phyloP scores from a whole-genome alignment of 306 rosid genomes.

The Acacia acuminata region DNA sequence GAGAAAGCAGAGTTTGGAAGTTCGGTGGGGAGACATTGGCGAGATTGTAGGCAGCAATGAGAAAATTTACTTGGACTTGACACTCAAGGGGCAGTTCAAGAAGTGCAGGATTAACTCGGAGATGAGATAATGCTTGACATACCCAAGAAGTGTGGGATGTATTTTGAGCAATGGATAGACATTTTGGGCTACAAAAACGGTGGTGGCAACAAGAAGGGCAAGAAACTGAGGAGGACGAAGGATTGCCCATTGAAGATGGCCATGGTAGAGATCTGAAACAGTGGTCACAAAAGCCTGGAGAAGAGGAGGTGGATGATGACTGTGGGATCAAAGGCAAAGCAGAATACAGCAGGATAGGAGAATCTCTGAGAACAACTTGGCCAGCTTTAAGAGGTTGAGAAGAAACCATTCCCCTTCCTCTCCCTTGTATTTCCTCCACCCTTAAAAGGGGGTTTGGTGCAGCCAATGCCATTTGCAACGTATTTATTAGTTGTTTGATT shows the following conservation, averaged over 20 bases:
- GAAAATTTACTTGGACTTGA: conserved; percentile 67
- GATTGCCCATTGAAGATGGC: conserved; percentile 13
- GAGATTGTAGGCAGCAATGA: conserved; percentile 68
- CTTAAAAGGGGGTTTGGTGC: conserved; percentile 42
- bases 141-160: conserved; percentile 52
- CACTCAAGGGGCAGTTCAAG: conserved; percentile 49
- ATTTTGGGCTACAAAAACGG: conserved; percentile 51
- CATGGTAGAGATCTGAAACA: conserved; percentile 53
- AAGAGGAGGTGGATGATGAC: conserved; percentile 31
- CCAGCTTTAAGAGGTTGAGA: conserved; percentile 67
- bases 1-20: conserved; percentile 60
- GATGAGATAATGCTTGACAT: conserved; percentile 53
- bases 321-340: conserved; percentile 47
- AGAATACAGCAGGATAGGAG: conserved; percentile 70
- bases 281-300: conserved; percentile 49
- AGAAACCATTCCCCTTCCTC: conserved; percentile 73
- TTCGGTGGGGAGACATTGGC: conserved; percentile 42
- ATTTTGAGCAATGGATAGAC: conserved; percentile 40
- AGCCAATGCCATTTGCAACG: conserved; percentile 29
- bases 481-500: conserved; percentile 12
- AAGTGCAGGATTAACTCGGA: conserved; percentile 36
- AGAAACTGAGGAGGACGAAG: conserved; percentile 30
- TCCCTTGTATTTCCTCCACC: conserved; percentile 58
- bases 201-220: conserved; percentile 48
- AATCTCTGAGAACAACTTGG: conserved; percentile 66